Percentiles rank a stretch among this genome's conserved stretches.
Evolutionary conservation across 2,329 filamentous ascomycete genomes (phyloP).

Genomic region (Escovopsis sp.): DNA sequence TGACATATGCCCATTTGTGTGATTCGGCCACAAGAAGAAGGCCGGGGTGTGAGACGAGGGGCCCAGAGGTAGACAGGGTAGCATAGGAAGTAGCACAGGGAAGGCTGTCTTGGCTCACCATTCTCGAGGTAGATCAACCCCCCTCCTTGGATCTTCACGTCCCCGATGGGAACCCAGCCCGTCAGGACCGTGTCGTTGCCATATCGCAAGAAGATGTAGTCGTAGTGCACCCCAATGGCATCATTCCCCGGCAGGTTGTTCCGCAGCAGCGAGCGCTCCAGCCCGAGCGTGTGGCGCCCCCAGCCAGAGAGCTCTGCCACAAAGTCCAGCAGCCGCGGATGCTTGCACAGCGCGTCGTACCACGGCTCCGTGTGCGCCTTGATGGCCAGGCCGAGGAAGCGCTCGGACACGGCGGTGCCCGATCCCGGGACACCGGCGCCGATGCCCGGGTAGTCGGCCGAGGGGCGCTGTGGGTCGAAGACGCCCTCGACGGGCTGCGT

Average conservation of each 20-base stretch:
- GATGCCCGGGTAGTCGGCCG: constrained; percentile 18
- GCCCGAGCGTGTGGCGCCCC: constrained; percentile 28
- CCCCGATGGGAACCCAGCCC: constrained; percentile 42
- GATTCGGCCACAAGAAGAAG: constrained; percentile 2
- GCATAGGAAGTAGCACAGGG: too few species aligned
- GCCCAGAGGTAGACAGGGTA: background rate
- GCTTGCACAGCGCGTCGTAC: constrained; percentile 37
- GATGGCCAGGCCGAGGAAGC: constrained; percentile 26
- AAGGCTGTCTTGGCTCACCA: constrained; percentile 9
- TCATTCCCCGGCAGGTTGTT: constrained; percentile 42
- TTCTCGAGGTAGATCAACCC: constrained; percentile 44
- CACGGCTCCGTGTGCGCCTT: constrained; percentile 34
- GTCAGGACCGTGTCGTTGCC: constrained; percentile 39
- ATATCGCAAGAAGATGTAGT: constrained; percentile 40
- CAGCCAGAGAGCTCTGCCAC: constrained; percentile 37
- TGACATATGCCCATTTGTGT: too few species aligned
- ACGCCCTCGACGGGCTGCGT: constrained; percentile 36
- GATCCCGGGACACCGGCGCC: constrained; percentile 35
- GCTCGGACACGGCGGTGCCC: constrained; percentile 15
- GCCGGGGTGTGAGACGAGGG: background rate
- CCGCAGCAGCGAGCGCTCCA: constrained; percentile 32
- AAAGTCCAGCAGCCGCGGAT: constrained; percentile 32
- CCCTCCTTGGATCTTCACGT: constrained; percentile 36
- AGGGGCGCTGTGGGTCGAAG: constrained; percentile 18
- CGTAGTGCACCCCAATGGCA: constrained; percentile 45